Conservation (phyloP, 1,139 yeast genomes). For the Yueomyces sp. region DNA sequence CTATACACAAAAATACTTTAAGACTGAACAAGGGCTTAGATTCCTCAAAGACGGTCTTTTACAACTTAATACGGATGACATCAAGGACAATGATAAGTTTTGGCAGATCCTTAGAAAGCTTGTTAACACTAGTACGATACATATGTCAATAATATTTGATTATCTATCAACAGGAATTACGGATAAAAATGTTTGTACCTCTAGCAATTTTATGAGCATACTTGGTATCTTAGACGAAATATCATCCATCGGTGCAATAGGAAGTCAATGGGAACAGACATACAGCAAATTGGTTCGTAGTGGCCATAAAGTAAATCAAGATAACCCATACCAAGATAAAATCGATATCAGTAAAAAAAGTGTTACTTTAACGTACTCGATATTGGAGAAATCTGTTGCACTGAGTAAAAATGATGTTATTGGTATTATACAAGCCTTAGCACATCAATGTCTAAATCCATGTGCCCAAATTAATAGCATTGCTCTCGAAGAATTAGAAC, state of each 20-base stretch:
- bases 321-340: conserved; percentile 39
- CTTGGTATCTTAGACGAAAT: conserved; percentile 69
- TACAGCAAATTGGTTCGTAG: conserved; percentile 31
- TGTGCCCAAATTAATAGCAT: conserved; percentile 61
- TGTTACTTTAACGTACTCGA: conserved; percentile 43
- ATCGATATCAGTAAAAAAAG: conserved; percentile 51
- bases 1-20: conserved; percentile 17
- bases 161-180: conserved; percentile 37
- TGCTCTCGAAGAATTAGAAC: conserved; percentile 49
- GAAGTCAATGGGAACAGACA: conserved; percentile 65
- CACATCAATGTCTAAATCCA: conserved; percentile 83
- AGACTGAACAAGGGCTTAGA: conserved; percentile 33
- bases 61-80: conserved; percentile 24
- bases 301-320: conserved; percentile 32
- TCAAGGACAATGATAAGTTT: conserved; percentile 39
- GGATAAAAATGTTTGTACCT: conserved; percentile 28
- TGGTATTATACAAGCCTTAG: conserved; percentile 64
- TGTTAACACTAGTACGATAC: conserved; percentile 40
- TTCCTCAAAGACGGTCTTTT: conserved; percentile 39
- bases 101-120: conserved; percentile 53
- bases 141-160: conserved; percentile 36
- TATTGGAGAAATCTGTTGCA: conserved; percentile 24
- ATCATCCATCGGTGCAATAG: conserved; percentile 72
- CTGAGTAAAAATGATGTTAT: conserved; percentile 27
- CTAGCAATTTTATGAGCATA: conserved; percentile 44